Base-by-base conservation (phyloP, 148 eudicot species). In the Fagopyrum homotropicum region DNA sequence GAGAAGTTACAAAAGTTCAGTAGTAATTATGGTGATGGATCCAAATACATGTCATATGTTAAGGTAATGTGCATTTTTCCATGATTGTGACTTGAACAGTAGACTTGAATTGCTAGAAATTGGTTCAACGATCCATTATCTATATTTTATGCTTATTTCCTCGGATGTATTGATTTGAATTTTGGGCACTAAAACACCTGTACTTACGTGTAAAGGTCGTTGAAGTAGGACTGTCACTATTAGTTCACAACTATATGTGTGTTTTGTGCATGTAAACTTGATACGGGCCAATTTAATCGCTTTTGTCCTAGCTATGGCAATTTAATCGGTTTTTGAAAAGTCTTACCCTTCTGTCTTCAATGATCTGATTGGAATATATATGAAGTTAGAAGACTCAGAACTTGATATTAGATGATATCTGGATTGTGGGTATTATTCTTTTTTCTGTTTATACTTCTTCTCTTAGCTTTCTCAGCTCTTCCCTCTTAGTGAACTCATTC, bases 1-100 rank as follows among this genome's bases (percentile, higher is more conserved):
- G 98, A 92, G 73, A 89, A 84, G 75, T 40, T 79, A 50, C 91
- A 81, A 59, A 88, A 81, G 82, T 74, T 72, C 73, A 84, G 84
- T 83, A 51, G 79, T 78, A 87, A 81, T 73, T 77, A 73, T 45
- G 81, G 83, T 75, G 97, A 95, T 87, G 99, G 98, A 76, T 81
- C 97, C 81, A 88, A 82, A 82, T 95, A 95, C 75, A 95, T 95
- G 99, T 90, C 99, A 35, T 95, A 95, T 77, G 88, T 95, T 71
- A 95, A 90, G 99, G 98, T 95, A 60, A 72, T 52, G 40, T 60
- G 71, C 16, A 35, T 63, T 63, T 61, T 40, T 17, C n/a, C 15
- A 66, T 40, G 40, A 66, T 40, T 66, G 46, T 66, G 45, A 66
- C 19, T 14, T 29, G 1, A 63, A 63, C 45, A 30, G 45, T 30